Percentiles rank a stretch among this genome's conserved stretches.
These are phyloP conservation scores for Dillenia suffruticosa DNA, from an alignment of 164 flowering plant genomes.

Conservation along the genomic window DNA sequence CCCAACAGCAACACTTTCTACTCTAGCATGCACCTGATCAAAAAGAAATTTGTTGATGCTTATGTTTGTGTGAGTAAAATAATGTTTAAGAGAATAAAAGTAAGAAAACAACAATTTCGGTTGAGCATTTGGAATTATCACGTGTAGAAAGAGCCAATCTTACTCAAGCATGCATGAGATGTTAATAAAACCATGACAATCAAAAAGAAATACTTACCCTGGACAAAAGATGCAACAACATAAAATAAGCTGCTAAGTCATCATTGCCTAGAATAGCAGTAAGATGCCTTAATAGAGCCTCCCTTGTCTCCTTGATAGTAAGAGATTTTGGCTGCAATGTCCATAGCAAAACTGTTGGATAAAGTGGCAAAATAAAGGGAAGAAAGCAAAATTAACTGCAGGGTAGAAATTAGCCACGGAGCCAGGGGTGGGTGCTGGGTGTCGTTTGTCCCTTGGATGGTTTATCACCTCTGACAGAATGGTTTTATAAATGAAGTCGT, in stretches of 20 bases:
- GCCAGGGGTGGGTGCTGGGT: background rate
- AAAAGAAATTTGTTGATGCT: background rate
- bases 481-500: slow-evolving; percentile 41
- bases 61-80: background rate
- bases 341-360: background rate
- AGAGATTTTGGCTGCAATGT: slow-evolving; percentile 47
- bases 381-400: background rate
- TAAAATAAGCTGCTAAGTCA: slow-evolving; percentile 72
- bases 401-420: background rate
- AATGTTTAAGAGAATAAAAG: background rate
- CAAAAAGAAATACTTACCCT: slow-evolving; percentile 30
- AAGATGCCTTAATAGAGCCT: slow-evolving; percentile 59
- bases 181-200: background rate
- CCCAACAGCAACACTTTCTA: slow-evolving; percentile 73
- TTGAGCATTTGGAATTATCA: too few species aligned
- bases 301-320: slow-evolving; percentile 54
- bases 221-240: slow-evolving; percentile 88
- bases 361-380: background rate
- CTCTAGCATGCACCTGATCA: slow-evolving; percentile 78
- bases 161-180: too few species aligned
- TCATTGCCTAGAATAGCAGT: slow-evolving; percentile 80
- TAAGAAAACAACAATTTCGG: background rate
- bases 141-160: too few species aligned
- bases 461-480: slow-evolving; percentile 50
- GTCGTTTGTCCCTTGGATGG: background rate